Conservation (phyloP, 495 filamentous ascomycete genomes). For the Aspergillus cavernicola region DNA sequence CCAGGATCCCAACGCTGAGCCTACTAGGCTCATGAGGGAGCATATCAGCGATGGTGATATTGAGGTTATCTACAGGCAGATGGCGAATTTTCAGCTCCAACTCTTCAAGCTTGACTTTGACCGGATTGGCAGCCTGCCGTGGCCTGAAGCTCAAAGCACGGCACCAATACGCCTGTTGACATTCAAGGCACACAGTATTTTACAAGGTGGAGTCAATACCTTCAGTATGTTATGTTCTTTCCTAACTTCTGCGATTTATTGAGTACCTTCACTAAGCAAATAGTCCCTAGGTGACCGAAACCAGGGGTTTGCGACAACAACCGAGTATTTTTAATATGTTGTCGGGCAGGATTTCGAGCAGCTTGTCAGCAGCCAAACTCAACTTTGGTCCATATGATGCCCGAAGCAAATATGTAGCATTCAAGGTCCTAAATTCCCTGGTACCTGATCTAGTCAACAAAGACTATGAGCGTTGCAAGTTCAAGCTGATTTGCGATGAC, state of each 20-base stretch:
- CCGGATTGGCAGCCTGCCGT: slow-evolving; percentile 20
- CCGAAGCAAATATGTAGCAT: slow-evolving; percentile 21
- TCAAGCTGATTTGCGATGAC: slow-evolving; percentile 38
- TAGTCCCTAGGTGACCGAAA: slow-evolving; percentile 28
- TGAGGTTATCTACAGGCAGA: slow-evolving; percentile 28
- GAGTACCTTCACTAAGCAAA: slow-evolving; percentile 2
- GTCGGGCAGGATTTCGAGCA: slow-evolving; percentile 31
- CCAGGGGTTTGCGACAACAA: slow-evolving; percentile 26
- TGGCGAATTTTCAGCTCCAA: slow-evolving; percentile 28
- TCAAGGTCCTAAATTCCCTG: slow-evolving; percentile 24
- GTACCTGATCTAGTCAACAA: slow-evolving; percentile 21
- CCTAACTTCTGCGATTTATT: slow-evolving; percentile 1
- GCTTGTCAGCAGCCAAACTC: slow-evolving; percentile 33
- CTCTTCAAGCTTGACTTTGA: slow-evolving; percentile 28
- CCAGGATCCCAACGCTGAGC: slow-evolving; percentile 12
- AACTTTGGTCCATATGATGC: slow-evolving; percentile 19
- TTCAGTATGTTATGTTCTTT: slow-evolving; percentile 22
- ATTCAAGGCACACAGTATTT: slow-evolving; percentile 29
- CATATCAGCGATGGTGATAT: slow-evolving; percentile 23
- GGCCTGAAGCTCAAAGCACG: slow-evolving; percentile 8
- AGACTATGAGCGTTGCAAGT: slow-evolving; percentile 26
- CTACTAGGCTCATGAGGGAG: slow-evolving; percentile 21
- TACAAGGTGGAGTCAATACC: slow-evolving; percentile 31
- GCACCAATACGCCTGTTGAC: slow-evolving; percentile 25
- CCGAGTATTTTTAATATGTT: slow-evolving; percentile 33